phyloP scores from a whole-genome alignment of 1,284 basidiomycete species.

The Fomitopsis palustris region DNA sequence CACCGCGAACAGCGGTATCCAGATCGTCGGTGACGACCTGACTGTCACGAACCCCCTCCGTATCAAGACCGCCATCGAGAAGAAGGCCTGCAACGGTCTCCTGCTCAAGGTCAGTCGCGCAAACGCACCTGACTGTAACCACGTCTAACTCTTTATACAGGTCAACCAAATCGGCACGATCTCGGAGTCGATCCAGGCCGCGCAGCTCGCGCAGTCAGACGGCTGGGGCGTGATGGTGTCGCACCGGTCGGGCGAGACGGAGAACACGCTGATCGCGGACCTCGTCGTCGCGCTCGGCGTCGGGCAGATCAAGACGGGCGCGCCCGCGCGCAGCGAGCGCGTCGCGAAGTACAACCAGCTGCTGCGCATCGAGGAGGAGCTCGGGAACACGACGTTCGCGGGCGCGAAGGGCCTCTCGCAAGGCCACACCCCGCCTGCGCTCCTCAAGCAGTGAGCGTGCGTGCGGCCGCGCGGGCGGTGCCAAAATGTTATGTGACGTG shows the following conservation, averaged over 20 bases:
- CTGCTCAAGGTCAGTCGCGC: constrained; percentile 77
- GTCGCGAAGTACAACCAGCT: constrained; percentile 92
- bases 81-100: constrained; percentile 99
- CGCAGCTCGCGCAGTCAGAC: constrained; percentile 94
- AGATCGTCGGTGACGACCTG: constrained; percentile 97
- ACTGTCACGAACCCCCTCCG: constrained; percentile 98
- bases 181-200: constrained; percentile 97
- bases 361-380: constrained; percentile 90
- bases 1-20: constrained; percentile 73
- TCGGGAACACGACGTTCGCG: constrained; percentile 70
- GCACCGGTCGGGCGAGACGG: constrained; percentile 96
- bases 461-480: neutral
- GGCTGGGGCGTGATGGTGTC: constrained; percentile 99
- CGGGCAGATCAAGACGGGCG: constrained; percentile 99
- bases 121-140: neutral
- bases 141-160: constrained; percentile 24
- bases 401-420: constrained; percentile 79
- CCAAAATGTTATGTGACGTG: constrained; percentile 14
- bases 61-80: constrained; percentile 99
- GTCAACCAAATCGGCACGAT: constrained; percentile 99
- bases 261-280: constrained; percentile 97
- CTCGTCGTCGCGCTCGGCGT: constrained; percentile 91
- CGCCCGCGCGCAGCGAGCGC: constrained; percentile 90
- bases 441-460: constrained; percentile 46
- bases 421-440: constrained; percentile 68